Base-by-base conservation (phyloP, 1,139 yeast species). In the Yamadazyma triangularis region DNA sequence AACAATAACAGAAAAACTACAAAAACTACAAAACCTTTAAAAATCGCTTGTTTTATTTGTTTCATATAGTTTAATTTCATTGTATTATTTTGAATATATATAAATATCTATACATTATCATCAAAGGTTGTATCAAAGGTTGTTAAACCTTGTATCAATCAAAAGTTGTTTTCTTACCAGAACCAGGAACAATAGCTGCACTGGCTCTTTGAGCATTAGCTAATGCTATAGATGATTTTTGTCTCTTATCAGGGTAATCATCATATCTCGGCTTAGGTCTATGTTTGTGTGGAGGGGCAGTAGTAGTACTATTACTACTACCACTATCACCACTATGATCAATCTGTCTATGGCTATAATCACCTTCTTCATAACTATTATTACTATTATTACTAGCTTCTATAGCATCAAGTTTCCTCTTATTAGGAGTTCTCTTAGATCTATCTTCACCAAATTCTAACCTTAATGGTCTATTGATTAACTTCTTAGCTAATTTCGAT, bases 391-490 rank as follows among this genome's bases (percentile, higher is more conserved):
- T 18, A 18, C 8, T 9, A 18, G 29, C 33, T 38, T 10, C 48
- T 51, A 41, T 46, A 7, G 6, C 53, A 43, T 47, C 49, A 51
- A 50, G 54, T 44, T 38, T 48, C 38, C 57, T 51, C 28, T 53
- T 50, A 32, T 60, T 65, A 35, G 82, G 82, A 27, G 70, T 66
- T 53, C 94, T 73, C 58, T 85, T 82, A 25, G 95, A 82, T 61
- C 98, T 73, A 55, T 91, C 97, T 59, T 91, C 96, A 43, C 98
- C 98, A 47, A 66, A 91, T 57, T 91, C 97, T 73, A 91, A 69
- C 60, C 96, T 73, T 45, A 91, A 61, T 4, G 79, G 78, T 51
- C 96, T 71, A 39, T 83, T 84, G 37, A 84, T 77, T 37, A 87
- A 64, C 41, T 67, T 76, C 48, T 75, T 75, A 39, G 88, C 78